Percentiles rank a stretch among this genome's conserved stretches.
Conservation (phyloP, 164 flowering plant species). For the Protea cynaroides region DNA sequence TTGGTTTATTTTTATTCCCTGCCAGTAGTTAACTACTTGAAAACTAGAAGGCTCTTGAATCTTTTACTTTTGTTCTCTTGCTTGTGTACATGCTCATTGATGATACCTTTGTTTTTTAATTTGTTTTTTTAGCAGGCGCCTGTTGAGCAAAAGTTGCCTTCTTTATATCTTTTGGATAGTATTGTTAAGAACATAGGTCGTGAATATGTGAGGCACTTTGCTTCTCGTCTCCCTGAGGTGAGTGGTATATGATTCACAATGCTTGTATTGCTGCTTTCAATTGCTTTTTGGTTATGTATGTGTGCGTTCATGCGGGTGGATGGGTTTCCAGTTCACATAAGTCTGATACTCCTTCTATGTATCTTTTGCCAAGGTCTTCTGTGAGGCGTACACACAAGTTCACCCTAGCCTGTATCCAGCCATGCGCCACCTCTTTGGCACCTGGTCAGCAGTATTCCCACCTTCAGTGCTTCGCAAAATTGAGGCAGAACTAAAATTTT, state of each 20-base stretch:
- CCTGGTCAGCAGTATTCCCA: constrained; percentile 90
- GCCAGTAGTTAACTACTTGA: not conserved
- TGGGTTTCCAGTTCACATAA: not conserved
- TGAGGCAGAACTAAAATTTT: constrained; percentile 53
- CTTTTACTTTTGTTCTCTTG: not conserved
- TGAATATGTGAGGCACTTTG: constrained; percentile 64
- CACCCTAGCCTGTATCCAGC: constrained; percentile 48
- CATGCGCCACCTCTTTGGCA: constrained; percentile 92
- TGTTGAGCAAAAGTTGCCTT: constrained; percentile 81
- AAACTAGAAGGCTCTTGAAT: not conserved
- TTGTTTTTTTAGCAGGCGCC: constrained; percentile 48
- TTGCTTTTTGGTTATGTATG: not conserved
- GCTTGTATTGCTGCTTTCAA: not conserved
- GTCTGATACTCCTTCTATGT: not conserved
- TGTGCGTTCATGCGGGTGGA: not conserved
- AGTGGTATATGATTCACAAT: constrained; percentile 13
- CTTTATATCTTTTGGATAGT: constrained; percentile 87
- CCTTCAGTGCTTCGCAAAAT: constrained; percentile 53
- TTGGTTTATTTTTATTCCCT: too few relatives aligned
- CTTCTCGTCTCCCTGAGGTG: constrained; percentile 85
- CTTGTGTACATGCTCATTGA: not conserved
- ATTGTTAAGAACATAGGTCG: constrained; percentile 89
- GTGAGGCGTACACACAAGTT: constrained; percentile 79
- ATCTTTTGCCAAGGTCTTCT: constrained; percentile 57
- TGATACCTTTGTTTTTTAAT: constrained; percentile 15